Conservation (phyloP, 345 rosid genomes). For the Sonneratia alba region DNA sequence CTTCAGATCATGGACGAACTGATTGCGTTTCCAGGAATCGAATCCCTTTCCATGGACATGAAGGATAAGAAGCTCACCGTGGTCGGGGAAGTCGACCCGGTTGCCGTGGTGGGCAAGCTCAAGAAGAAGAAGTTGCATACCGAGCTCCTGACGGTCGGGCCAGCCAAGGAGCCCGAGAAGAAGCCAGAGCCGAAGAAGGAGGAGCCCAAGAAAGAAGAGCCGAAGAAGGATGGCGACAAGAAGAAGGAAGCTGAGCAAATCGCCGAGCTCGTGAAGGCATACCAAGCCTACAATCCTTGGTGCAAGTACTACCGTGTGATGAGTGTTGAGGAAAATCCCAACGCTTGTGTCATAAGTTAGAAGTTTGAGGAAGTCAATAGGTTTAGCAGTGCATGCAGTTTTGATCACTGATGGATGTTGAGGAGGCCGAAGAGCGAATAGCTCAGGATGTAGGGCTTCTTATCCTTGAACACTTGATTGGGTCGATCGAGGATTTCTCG, state of each 20-base stretch:
- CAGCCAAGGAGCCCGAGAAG: slow-evolving; percentile 24
- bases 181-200: slow-evolving; percentile 25
- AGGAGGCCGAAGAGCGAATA: too few relatives aligned
- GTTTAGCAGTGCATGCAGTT: too few relatives aligned
- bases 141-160: slow-evolving; percentile 37
- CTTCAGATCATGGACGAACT: neutral
- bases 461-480: neutral
- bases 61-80: slow-evolving; percentile 50
- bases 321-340: slow-evolving; percentile 47
- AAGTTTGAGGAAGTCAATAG: neutral
- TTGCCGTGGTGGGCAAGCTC: slow-evolving; percentile 13
- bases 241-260: slow-evolving; percentile 25
- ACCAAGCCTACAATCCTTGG: slow-evolving; percentile 24
- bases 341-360: slow-evolving; percentile 35
- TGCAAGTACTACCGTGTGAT: slow-evolving; percentile 18
- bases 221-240: slow-evolving; percentile 12
- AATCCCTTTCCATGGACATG: slow-evolving; percentile 44
- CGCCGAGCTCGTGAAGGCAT: slow-evolving; percentile 19
- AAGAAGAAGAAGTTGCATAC: slow-evolving; percentile 23
- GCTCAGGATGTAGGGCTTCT: too few relatives aligned
- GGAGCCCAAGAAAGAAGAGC: slow-evolving; percentile 18
- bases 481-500: neutral
- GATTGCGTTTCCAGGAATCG: slow-evolving; percentile 23
- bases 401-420: too few relatives aligned
- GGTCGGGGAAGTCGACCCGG: slow-evolving; percentile 41